phyloP scores from a whole-genome alignment of 495 filamentous ascomycete species.

The Stereocaulon alpinum region DNA sequence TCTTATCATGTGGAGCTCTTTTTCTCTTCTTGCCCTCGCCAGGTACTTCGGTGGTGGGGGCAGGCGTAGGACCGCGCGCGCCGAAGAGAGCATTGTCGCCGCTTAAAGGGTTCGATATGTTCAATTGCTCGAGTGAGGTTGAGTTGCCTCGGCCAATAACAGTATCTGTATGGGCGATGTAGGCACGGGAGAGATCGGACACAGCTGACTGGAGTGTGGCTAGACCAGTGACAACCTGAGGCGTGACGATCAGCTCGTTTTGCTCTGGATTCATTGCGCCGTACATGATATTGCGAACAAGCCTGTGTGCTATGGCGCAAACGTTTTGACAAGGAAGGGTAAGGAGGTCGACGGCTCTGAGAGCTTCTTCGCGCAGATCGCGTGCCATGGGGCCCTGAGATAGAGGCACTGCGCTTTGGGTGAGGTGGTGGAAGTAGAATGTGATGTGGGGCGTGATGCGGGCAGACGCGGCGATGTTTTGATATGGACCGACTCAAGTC shows the following conservation, averaged over 20 bases:
- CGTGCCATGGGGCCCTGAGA: slow-evolving; percentile 5
- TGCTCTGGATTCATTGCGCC: slow-evolving; percentile 23
- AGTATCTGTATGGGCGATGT: slow-evolving; percentile 71
- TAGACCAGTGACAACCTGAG: slow-evolving; percentile 61
- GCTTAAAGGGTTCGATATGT: slow-evolving; percentile 35
- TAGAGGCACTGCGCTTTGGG: not conserved
- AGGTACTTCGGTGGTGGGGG: slow-evolving; percentile 30
- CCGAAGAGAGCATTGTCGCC: slow-evolving; percentile 33
- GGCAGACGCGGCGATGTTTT: slow-evolving; percentile 21
- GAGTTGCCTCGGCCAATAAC: slow-evolving; percentile 55
- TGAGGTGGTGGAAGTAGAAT: not conserved
- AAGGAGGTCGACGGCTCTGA: slow-evolving; percentile 13
- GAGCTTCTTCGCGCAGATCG: slow-evolving; percentile 13
- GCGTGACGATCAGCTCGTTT: slow-evolving; percentile 21
- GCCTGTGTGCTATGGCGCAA: slow-evolving; percentile 12
- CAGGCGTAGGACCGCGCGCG: slow-evolving; percentile 24
- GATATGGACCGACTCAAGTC: slow-evolving; percentile 14
- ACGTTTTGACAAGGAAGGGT: slow-evolving; percentile 14
- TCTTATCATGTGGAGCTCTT: slow-evolving; percentile 72
- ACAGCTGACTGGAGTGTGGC: slow-evolving; percentile 63
- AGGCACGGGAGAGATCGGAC: slow-evolving; percentile 63
- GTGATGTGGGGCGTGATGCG: slow-evolving; percentile 2
- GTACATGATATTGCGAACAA: slow-evolving; percentile 7
- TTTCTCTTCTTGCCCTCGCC: slow-evolving; percentile 71
- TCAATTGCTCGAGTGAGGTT: slow-evolving; percentile 41